These are phyloP conservation scores for Zygoascus hellenicus DNA, from an alignment of 1,139 yeast species.

Conservation along the genomic window DNA sequence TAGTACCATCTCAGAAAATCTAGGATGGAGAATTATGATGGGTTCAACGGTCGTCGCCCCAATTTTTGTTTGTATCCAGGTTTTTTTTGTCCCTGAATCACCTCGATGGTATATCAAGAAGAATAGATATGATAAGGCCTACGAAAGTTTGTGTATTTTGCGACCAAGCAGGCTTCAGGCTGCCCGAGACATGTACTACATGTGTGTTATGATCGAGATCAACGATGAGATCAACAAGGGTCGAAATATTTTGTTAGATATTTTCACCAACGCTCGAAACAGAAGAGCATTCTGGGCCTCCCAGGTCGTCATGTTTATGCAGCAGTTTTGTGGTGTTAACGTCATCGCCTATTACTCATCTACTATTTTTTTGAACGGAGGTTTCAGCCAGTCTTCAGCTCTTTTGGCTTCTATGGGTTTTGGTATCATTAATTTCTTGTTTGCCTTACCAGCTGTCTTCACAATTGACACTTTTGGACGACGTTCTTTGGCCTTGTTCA, in stretches of 20 bases:
- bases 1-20: slow-evolving; percentile 42
- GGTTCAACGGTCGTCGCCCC: slow-evolving; percentile 78
- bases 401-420: slow-evolving; percentile 81
- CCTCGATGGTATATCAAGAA: slow-evolving; percentile 79
- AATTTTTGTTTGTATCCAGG: slow-evolving; percentile 56
- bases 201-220: slow-evolving; percentile 57
- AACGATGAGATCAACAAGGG: slow-evolving; percentile 50
- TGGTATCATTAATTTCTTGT: slow-evolving; percentile 73
- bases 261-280: slow-evolving; percentile 64
- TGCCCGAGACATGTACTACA: slow-evolving; percentile 73
- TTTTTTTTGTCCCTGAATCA: slow-evolving; percentile 68
- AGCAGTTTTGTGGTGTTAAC: slow-evolving; percentile 88
- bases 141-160: slow-evolving; percentile 44
- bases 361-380: slow-evolving; percentile 63
- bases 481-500: slow-evolving; percentile 57
- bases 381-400: slow-evolving; percentile 56
- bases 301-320: slow-evolving; percentile 82
- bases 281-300: slow-evolving; percentile 79
- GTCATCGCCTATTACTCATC: slow-evolving; percentile 68
- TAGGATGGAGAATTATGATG: slow-evolving; percentile 77
- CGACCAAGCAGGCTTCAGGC: slow-evolving; percentile 55
- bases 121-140: slow-evolving; percentile 53
- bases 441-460: slow-evolving; percentile 79
- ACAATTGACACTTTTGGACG: slow-evolving; percentile 80
- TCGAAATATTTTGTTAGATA: slow-evolving; percentile 39